Evolutionary conservation across 202 grass and related monocot genomes (phyloP).

Genomic region (Eragrostis tef): DNA sequence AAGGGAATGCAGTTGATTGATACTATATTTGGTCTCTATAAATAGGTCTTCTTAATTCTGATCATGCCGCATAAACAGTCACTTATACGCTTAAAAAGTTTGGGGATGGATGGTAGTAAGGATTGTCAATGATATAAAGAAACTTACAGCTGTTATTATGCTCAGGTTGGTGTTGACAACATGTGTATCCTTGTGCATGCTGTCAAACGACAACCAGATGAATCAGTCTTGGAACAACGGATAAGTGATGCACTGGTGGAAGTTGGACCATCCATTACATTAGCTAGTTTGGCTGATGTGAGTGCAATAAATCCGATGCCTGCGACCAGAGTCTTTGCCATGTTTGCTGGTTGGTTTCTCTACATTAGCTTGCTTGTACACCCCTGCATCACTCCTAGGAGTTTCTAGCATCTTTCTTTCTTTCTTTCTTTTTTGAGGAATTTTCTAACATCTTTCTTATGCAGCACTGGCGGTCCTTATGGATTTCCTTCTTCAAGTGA

Average conservation of each 20-base stretch:
- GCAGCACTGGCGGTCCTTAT: slow-evolving; percentile 93
- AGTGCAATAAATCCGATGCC: slow-evolving; percentile 94
- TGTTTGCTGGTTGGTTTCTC: slow-evolving; percentile 92
- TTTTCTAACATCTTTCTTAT: slow-evolving; percentile 44
- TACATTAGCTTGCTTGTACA: slow-evolving; percentile 28
- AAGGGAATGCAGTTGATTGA: slow-evolving; percentile 36
- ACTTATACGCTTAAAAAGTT: neutral
- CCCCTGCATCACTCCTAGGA: slow-evolving; percentile 15
- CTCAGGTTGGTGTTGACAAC: slow-evolving; percentile 96
- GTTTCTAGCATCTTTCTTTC: slow-evolving; percentile 43
- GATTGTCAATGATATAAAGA: slow-evolving; percentile 17
- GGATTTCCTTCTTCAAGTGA: slow-evolving; percentile 97
- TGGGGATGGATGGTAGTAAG: neutral
- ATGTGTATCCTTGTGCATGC: slow-evolving; percentile 99
- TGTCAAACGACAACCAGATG: slow-evolving; percentile 78
- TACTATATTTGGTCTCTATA: slow-evolving; percentile 29
- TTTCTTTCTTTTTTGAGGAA: too few species aligned
- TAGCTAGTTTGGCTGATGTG: slow-evolving; percentile 90
- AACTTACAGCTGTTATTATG: slow-evolving; percentile 43
- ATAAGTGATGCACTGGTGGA: slow-evolving; percentile 82
- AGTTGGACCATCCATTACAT: slow-evolving; percentile 97
- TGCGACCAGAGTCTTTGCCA: slow-evolving; percentile 90
- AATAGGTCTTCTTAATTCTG: neutral
- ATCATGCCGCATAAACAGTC: slow-evolving; percentile 16
- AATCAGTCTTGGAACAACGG: slow-evolving; percentile 65